Evolutionary conservation across 805 yeast genomes (phyloP), one percentile per base, ranked within the genome.

Genomic region (Starmerella sirachaensis): DNA sequence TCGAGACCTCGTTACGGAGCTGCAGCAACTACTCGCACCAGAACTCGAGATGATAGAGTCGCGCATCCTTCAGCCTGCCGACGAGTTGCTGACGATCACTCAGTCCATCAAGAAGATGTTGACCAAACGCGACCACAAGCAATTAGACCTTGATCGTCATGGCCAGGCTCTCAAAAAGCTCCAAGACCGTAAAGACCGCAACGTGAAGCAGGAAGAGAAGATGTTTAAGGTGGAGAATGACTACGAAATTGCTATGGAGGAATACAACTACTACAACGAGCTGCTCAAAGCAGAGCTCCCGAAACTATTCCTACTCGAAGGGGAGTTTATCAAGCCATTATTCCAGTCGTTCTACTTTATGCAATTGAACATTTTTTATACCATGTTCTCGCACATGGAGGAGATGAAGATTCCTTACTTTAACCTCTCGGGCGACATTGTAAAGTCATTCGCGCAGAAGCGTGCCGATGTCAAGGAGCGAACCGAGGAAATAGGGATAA

Each of bases 381-480:
- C 95, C 1, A 66, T 91, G 45, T 86, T 82, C 65, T 78, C 71
- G 55, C 73, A 81, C 52, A 82, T 88, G 83, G 94, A 88, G 62
- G 94, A 83, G 56, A 76, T 88, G 81, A 85, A 91, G 64, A 91
- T 91, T 49, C 95, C 96, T 12, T 91, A 91, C 63, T 91, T 91
- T 61, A 93, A 91, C 57, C 66, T 91, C 55, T 66, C 73, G 35
- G 69, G 81, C 31, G 97, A 85, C 57, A 81, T 91, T 46, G 68
- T 80, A 38, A 88, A 81, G 57, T 78, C 86, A 3, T 91, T 78
- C 61, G 60, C 58, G 22, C 67, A 66, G 46, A 91, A 91, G 64
- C 76, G 93, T 58, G 98, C 97, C 28, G 77, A 84, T 50, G 73
- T 88, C 33, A 93, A 85, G 55, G 95, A 86, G 54, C 77, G 74